phyloP scores from a whole-genome alignment of 2,329 filamentous ascomycete genomes.

The Emergomyces orientalis region DNA sequence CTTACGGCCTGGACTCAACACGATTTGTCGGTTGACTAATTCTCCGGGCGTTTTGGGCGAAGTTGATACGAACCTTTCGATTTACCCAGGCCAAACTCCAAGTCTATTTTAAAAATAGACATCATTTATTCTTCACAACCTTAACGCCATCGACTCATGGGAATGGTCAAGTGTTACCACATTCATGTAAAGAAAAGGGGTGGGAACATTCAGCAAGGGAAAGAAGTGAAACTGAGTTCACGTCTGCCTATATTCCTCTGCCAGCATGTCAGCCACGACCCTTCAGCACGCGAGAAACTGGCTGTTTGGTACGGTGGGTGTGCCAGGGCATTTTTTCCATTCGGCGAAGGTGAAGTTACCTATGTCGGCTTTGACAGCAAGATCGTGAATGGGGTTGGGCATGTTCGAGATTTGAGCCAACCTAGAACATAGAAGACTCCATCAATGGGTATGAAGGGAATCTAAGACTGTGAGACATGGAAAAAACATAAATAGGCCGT shows the following conservation, averaged over 20 bases:
- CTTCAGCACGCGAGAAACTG: background rate
- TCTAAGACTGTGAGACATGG: background rate
- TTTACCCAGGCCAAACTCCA: background rate
- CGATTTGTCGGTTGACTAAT: slow-evolving; percentile 2
- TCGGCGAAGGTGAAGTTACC: background rate
- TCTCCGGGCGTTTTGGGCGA: background rate
- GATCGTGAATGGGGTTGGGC: background rate
- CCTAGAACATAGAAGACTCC: background rate
- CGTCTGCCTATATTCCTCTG: background rate
- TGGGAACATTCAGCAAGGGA: background rate
- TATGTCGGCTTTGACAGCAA: background rate
- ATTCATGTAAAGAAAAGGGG: background rate
- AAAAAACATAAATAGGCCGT: slow-evolving; percentile 11
- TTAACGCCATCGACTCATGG: slow-evolving; percentile 4
- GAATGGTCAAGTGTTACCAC: slow-evolving; percentile 7
- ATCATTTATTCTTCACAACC: background rate
- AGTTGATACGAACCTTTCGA: background rate
- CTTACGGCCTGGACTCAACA: background rate
- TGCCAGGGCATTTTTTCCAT: background rate
- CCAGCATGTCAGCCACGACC: slow-evolving; percentile 1
- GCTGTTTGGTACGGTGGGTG: background rate
- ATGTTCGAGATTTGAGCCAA: background rate
- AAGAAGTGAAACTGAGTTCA: background rate
- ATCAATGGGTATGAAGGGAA: background rate
- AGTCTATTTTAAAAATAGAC: background rate